phyloP scores from a whole-genome alignment of 208 protist species.

The Lotmaria passim region DNA sequence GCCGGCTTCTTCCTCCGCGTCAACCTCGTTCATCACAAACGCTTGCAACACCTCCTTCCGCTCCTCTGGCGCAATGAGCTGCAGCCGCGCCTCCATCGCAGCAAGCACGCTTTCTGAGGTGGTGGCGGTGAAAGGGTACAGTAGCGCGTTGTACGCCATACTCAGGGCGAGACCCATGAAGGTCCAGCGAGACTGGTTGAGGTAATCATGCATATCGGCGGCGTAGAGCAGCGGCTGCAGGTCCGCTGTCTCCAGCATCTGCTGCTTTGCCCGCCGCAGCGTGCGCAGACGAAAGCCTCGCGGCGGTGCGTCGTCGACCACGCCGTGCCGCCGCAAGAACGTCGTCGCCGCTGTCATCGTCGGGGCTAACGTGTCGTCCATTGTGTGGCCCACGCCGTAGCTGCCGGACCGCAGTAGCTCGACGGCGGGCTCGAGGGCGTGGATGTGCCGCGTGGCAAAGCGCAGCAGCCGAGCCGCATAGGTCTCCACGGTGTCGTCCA shows the following conservation, averaged over 20 bases:
- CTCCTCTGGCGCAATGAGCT: slow-evolving; percentile 18
- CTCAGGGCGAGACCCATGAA: slow-evolving; percentile 28
- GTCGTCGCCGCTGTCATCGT: neutral
- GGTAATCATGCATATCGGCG: slow-evolving; percentile 66
- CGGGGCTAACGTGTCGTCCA: neutral
- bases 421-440: slow-evolving; percentile 16
- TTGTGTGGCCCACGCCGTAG: neutral
- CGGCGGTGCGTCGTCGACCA: slow-evolving; percentile 30
- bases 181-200: slow-evolving; percentile 43
- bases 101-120: slow-evolving; percentile 44
- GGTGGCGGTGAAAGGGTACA: slow-evolving; percentile 72
- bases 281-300: slow-evolving; percentile 28
- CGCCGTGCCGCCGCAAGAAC: neutral
- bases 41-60: neutral
- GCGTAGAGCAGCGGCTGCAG: slow-evolving; percentile 69
- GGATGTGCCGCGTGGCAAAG: slow-evolving; percentile 28
- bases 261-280: slow-evolving; percentile 48
- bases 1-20: neutral
- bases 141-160: slow-evolving; percentile 40
- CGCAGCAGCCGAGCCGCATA: slow-evolving; percentile 37
- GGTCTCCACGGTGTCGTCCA: slow-evolving; percentile 40
- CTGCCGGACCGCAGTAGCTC: slow-evolving; percentile 34
- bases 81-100: slow-evolving; percentile 44
- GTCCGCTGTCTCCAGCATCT: slow-evolving; percentile 46
- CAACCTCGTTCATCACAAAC: neutral